Evolutionary conservation across 225 moss, liverwort and hornwort genomes (phyloP).

Genomic region (Polytrichum commune): DNA sequence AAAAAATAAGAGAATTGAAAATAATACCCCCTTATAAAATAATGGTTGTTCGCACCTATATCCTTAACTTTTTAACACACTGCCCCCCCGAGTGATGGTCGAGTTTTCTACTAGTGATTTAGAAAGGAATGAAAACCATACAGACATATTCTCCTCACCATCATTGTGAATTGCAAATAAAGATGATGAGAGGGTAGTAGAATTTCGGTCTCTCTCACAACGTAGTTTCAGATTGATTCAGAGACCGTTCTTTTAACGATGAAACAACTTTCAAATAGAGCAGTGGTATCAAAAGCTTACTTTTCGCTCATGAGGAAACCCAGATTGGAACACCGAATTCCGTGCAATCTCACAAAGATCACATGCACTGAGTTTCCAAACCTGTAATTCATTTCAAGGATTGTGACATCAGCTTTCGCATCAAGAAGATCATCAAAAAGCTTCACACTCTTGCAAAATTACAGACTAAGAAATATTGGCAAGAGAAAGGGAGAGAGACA

Average conservation of each 20-base stretch:
- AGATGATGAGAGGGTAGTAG: neutral
- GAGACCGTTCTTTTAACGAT: neutral
- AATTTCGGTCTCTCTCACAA: neutral
- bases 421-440: too few relatives aligned
- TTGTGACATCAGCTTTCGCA: too few relatives aligned
- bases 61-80: too few relatives aligned
- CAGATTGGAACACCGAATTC: slow-evolving; percentile 90
- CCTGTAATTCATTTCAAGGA: slow-evolving; percentile 25
- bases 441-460: too few relatives aligned
- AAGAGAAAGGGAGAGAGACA: too few relatives aligned
- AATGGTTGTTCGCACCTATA: too few relatives aligned
- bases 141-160: neutral
- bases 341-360: slow-evolving; percentile 94
- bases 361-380: slow-evolving; percentile 94
- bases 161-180: neutral
- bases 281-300: slow-evolving; percentile 15
- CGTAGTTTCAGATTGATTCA: neutral
- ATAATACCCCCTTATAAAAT: too few relatives aligned
- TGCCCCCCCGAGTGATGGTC: too few relatives aligned
- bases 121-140: too few relatives aligned
- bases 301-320: slow-evolving; percentile 73
- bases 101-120: too few relatives aligned
- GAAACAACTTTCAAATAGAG: neutral
- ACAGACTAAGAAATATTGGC: too few relatives aligned
- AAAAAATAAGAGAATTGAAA: too few relatives aligned